Evolutionary conservation across 2,329 filamentous ascomycete species (phyloP), one percentile per base, ranked within the genome.

Genomic region (Diaporthe sp.): DNA sequence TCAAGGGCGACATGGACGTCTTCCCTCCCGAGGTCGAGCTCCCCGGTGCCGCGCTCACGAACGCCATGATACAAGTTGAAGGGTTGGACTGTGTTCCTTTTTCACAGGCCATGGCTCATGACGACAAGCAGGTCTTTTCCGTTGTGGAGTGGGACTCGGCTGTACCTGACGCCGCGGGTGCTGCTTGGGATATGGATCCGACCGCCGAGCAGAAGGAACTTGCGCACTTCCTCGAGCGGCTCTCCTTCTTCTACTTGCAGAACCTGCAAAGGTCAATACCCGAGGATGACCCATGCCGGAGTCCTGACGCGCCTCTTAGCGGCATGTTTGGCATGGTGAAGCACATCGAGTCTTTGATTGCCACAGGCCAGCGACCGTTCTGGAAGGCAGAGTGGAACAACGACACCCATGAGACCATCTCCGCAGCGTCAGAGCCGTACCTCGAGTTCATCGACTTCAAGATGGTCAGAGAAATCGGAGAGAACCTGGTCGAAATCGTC

Each of bases 1-100:
- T 62, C 58, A 61, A 61, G 17, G 58, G 58, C n/a, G 58, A 61
- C 58, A 61, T 61, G 58, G 58, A 61, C 22, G 58, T 61, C 37
- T 61, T 61, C 8, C 58, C 58, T 25, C 58, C 58, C 7, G 58
- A 61, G n/a, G 58, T 61, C 28, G 37, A 62, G n/a, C 58, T 44
- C 37, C 37, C 37, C 8, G 37, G n/a, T 28, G 37, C 58, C 7
- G 37, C 37, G 1, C n/a, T 44, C 13, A 44, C 37, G 3, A 62
- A 62, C 28, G 39, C 60, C 39, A 19, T 62, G 39, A 62, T 62
- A 28, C 60, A 62, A 46, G 60, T 62, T 4, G 39, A 62, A 46
- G 60, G 60, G 8, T 7, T 62, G 9, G 39, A 62, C 25, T 62
- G 60, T 9, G 13, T 62, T 3, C 60, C 60, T 2, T 31, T 62